Evolutionary conservation across 306 rosid genomes (phyloP), one percentile per base, ranked within the genome.

Genomic region (Sesbania bispinosa): DNA sequence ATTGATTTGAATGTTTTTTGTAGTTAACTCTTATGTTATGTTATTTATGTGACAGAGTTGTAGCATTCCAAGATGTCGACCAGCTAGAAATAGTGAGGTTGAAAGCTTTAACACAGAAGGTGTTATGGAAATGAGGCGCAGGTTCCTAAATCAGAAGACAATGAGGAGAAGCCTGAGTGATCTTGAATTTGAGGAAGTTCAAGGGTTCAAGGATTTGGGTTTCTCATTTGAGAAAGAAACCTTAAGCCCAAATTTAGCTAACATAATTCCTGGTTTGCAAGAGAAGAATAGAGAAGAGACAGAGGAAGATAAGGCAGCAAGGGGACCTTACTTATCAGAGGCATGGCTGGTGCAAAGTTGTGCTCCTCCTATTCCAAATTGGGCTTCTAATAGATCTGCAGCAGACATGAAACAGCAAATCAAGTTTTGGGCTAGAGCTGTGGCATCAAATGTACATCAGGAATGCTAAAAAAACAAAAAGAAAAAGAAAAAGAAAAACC

Each of bases 391-490:
- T 9, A 74, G 65, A n/a, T 89, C 96, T 64, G 20, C 87, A 10
- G 73, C 80, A 62, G 87, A 90, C 70, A 79, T 87, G 85, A 90
- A 94, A 80, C 81, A 85, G 64, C 88, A 87, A 20, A 89, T 94
- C 84, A 94, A 83, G 84, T 89, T 86, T 72, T 94, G 98, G 98
- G 98, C 96, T 48, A 86, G 88, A 85, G 53, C 91, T 77, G 96
- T 94, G 63, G 98, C 96, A 15, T 84, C 95, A 20, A 87, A 91
- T 48, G 86, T 90, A 23, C 86, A 80, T 70, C 77, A 81, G 35
- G 84, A 87, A 58, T 85, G 90, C 36, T 85, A 67, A 83, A 29
- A 57, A 21, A n/a, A 6, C 0, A n/a, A 36, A 5, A 0, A 15
- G 2, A n/a, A n/a, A n/a, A n/a, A n/a, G n/a, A n/a, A n/a, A n/a